Evolutionary conservation across 805 yeast genomes (phyloP), one percentile per base, ranked within the genome.

Genomic region (Spathaspora arborariae): DNA sequence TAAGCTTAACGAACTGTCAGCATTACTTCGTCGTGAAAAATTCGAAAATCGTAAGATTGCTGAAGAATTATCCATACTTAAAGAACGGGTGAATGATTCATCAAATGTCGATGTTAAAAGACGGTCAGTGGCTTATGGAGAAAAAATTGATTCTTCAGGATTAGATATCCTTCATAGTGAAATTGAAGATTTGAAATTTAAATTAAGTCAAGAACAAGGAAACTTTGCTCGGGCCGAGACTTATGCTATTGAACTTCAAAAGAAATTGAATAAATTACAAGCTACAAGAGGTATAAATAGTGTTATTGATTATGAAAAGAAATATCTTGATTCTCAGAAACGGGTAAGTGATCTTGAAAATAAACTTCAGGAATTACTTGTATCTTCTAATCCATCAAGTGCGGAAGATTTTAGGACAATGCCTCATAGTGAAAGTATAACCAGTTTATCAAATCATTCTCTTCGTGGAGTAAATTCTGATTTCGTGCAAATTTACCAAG

Each of bases 51-150:
- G 55, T 60, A 76, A 64, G 48, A 59, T 84, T 39, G 65, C 71
- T 20, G 81, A 84, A 39, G 88, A 84, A 49, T 56, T 84, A 44
- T 73, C 75, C 26, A 65, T 84, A 54, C 62, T 86, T 11, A 85
- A 83, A 52, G 77, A 83, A 1, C 74, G 87, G 54, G 59, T 82
- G n/a, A 73, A 84, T n/a, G 84, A 81, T 78, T 44, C 51, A 5
- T 45, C 56, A 13, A 44, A 46, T 15, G 51, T 41, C n/a, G 63
- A 64, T 35, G 41, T 22, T 4, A 53, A 56, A 50, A 51, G 71
- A 46, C 55, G 70, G 27, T 67, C 73, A 1, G 43, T 67, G 38
- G 67, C 68, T 6, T 51, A 64, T 11, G 73, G 72, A 2, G 73
- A 68, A 38, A 64, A 58, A 24, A 44, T 58, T 18, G 47, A 55